phyloP scores from a whole-genome alignment of 129 eudicot species.

The Deinandra increscens region DNA sequence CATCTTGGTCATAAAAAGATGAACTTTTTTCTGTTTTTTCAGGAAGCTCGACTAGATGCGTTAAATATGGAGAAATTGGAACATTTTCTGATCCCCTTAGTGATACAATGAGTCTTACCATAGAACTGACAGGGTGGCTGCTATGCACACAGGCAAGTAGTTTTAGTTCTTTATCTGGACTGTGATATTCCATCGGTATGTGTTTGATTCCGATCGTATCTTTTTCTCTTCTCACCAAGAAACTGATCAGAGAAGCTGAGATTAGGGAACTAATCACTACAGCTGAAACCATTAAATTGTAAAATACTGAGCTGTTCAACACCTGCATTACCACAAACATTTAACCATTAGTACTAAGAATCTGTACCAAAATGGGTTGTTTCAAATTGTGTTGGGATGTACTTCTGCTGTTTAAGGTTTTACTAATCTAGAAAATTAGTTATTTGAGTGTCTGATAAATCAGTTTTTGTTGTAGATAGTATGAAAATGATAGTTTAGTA shows the following conservation, averaged over 20 bases:
- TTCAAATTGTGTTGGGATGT: too few species aligned
- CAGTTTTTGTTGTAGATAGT: too few species aligned
- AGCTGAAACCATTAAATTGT: slow-evolving; percentile 54
- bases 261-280: slow-evolving; percentile 59
- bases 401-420: too few species aligned
- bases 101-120: slow-evolving; percentile 67
- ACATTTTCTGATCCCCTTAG: slow-evolving; percentile 49
- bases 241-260: slow-evolving; percentile 54
- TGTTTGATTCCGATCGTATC: slow-evolving; percentile 62
- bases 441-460: too few species aligned
- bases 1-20: slow-evolving; percentile 23
- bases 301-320: slow-evolving; percentile 39
- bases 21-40: slow-evolving; percentile 41
- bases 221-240: slow-evolving; percentile 62
- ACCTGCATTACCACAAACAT: slow-evolving; percentile 39
- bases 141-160: slow-evolving; percentile 67
- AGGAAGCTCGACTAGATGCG: slow-evolving; percentile 86
- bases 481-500: too few species aligned
- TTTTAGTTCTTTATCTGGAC: slow-evolving; percentile 61
- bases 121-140: slow-evolving; percentile 61
- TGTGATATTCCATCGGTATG: slow-evolving; percentile 53
- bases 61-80: slow-evolving; percentile 62
- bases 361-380: too few species aligned
- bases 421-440: too few species aligned
- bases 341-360: not conserved